phyloP scores from a whole-genome alignment of 768 basidiomycete species.

The Termitomyces sp. region DNA sequence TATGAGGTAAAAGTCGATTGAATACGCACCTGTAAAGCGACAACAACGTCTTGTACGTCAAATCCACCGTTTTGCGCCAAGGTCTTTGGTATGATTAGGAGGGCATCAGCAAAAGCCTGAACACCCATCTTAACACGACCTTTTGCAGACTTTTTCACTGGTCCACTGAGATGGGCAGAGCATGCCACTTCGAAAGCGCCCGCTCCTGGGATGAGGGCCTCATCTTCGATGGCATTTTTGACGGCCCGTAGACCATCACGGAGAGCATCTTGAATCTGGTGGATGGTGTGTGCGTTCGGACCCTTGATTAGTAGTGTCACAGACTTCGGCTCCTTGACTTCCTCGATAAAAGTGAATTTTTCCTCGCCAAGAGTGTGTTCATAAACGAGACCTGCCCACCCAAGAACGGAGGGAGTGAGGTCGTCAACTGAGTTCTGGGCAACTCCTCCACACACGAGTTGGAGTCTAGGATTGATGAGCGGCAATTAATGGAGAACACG shows the following conservation, averaged over 20 bases:
- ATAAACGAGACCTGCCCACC: slow-evolving; percentile 98
- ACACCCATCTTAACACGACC: slow-evolving; percentile 97
- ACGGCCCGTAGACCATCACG: slow-evolving; percentile 94
- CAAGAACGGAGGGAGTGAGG: slow-evolving; percentile 83
- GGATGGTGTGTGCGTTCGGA: slow-evolving; percentile 92
- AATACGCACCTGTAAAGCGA: slow-evolving; percentile 70
- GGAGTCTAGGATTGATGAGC: slow-evolving; percentile 49
- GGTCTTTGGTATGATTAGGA: slow-evolving; percentile 94
- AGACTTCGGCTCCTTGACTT: slow-evolving; percentile 91
- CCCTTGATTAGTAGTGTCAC: slow-evolving; percentile 98
- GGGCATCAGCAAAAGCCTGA: slow-evolving; percentile 92
- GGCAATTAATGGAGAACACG: neutral
- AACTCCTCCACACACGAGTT: slow-evolving; percentile 89
- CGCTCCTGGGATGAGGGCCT: slow-evolving; percentile 86
- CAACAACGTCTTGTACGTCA: slow-evolving; percentile 94
- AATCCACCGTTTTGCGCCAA: slow-evolving; percentile 94
- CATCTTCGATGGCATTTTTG: slow-evolving; percentile 95
- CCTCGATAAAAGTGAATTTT: slow-evolving; percentile 96
- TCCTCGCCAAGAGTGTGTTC: slow-evolving; percentile 99
- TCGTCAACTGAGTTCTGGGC: slow-evolving; percentile 99
- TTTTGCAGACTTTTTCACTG: slow-evolving; percentile 81
- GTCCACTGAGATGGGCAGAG: slow-evolving; percentile 73
- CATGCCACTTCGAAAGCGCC: slow-evolving; percentile 97
- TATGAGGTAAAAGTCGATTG: neutral
- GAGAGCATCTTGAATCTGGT: slow-evolving; percentile 97